phyloP scores from a whole-genome alignment of 371 early-diverging fungal genomes.

The Coemansia sp. region DNA sequence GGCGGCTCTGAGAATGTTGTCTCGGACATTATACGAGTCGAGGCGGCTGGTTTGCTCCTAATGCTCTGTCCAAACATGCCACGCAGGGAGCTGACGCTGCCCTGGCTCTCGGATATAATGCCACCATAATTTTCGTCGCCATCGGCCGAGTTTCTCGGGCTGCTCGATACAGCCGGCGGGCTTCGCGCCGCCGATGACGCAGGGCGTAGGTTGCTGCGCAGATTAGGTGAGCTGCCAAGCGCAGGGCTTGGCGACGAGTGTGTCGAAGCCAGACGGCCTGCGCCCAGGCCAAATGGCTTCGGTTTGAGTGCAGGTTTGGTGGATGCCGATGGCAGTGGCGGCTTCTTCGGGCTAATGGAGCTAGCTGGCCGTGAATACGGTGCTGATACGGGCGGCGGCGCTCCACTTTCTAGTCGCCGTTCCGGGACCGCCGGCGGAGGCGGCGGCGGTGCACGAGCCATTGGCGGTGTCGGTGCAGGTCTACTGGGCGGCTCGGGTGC shows the following conservation, averaged over 20 bases:
- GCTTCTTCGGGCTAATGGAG: conserved; percentile 31
- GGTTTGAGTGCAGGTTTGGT: conserved; percentile 40
- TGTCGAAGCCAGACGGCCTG: conserved; percentile 11
- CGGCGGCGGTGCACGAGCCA: conserved; percentile 11
- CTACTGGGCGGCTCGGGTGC: conserved; percentile 1
- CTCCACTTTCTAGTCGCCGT: conserved; percentile 34
- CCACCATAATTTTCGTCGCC: conserved; percentile 7
- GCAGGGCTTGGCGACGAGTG: conserved; percentile 26
- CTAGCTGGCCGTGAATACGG: conserved; percentile 25
- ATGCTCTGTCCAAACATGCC: conserved; percentile 47
- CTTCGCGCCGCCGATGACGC: conserved; percentile 1
- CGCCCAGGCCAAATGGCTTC: conserved; percentile 32
- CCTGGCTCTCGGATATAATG: conserved; percentile 27
- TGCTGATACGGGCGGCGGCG: conserved; percentile 16
- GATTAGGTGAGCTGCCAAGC: conserved; percentile 12
- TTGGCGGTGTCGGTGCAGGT: conserved; percentile 1
- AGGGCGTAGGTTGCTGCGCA: conserved; percentile 17
- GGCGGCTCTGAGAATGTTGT: conserved; percentile 7
- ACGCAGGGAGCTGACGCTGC: conserved; percentile 43
- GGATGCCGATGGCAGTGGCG: conserved; percentile 40
- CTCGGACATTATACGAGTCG: background rate
- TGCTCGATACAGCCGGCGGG: background rate
- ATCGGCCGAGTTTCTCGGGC: conserved; percentile 17
- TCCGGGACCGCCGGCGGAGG: conserved; percentile 26
- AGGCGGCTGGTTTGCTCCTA: background rate